phyloP scores from a whole-genome alignment of 169 alveolate species.

The Amoebophrya sp. region DNA sequence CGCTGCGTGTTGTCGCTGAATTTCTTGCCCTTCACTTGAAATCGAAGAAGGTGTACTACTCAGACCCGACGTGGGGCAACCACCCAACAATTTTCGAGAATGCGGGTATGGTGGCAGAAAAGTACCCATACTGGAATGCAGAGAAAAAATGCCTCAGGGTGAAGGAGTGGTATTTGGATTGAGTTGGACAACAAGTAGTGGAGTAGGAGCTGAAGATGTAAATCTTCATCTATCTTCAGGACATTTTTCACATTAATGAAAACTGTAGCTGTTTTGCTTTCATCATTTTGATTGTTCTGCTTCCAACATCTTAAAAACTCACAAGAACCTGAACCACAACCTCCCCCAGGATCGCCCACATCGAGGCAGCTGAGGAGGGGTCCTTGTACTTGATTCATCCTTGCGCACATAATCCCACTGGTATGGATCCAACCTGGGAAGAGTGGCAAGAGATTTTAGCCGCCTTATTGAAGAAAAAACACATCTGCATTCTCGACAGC shows the following conservation, averaged over 20 bases:
- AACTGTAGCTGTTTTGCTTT: not conserved
- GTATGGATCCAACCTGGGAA: conserved; percentile 61
- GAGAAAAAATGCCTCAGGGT: conserved; percentile 55
- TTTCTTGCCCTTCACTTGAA: conserved; percentile 50
- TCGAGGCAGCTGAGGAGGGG: conserved; percentile 57
- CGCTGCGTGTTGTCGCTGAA: conserved; percentile 68
- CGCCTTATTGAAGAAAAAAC: conserved; percentile 54
- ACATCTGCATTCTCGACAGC: conserved; percentile 67
- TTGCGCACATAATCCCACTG: conserved; percentile 90
- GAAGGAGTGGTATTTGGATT: conserved; percentile 51
- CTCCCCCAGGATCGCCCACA: conserved; percentile 47
- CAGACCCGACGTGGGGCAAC: conserved; percentile 81
- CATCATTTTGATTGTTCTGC: not conserved
- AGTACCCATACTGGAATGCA: conserved; percentile 71
- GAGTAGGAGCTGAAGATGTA: too few relatives aligned
- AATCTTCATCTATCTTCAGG: too few relatives aligned
- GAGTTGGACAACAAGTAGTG: too few relatives aligned
- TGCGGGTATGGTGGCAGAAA: conserved; percentile 61
- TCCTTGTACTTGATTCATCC: conserved; percentile 72
- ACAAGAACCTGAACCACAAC: not conserved
- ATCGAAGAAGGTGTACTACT: conserved; percentile 53
- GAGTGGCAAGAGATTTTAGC: conserved; percentile 68
- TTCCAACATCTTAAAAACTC: not conserved
- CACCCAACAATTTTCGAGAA: conserved; percentile 65
- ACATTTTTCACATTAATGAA: too few relatives aligned